Conservation (phyloP, 2,329 filamentous ascomycete genomes). For the Penicillium sp. region DNA sequence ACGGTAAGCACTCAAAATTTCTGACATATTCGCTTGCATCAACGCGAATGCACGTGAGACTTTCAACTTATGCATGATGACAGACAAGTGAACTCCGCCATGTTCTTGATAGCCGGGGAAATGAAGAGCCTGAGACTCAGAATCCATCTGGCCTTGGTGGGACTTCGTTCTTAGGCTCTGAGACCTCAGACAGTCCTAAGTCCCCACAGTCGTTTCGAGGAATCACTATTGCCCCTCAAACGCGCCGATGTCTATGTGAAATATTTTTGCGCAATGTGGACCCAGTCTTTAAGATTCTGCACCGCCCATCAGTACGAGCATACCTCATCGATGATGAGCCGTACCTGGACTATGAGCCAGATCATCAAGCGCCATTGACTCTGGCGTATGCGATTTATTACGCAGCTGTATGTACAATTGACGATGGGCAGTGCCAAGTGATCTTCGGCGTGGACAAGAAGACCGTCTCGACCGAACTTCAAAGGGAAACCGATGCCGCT, state of each 20-base stretch:
- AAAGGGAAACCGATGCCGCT: constrained; percentile 24
- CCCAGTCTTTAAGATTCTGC: constrained; percentile 33
- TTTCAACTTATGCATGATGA: background rate
- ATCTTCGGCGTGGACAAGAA: constrained; percentile 21
- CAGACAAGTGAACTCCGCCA: constrained; percentile 22
- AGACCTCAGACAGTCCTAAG: constrained; percentile 13
- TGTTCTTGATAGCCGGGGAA: constrained; percentile 22
- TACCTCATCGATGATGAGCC: constrained; percentile 25
- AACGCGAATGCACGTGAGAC: background rate
- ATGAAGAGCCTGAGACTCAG: constrained; percentile 7
- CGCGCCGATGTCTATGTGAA: constrained; percentile 20
- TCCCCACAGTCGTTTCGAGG: constrained; percentile 9
- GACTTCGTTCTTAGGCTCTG: constrained; percentile 15
- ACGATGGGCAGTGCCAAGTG: constrained; percentile 22
- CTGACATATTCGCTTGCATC: background rate
- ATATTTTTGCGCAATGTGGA: constrained; percentile 30
- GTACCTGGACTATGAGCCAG: constrained; percentile 31
- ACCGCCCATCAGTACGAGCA: constrained; percentile 27
- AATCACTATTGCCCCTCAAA: constrained; percentile 10
- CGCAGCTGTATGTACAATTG: constrained; percentile 25
- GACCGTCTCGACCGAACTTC: constrained; percentile 20
- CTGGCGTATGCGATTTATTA: constrained; percentile 28
- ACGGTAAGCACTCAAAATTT: constrained; percentile 18
- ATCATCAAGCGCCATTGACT: constrained; percentile 26
- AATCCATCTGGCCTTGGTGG: constrained; percentile 13